Base-by-base conservation (phyloP, 345 rosid species). In the Firmiana major region DNA sequence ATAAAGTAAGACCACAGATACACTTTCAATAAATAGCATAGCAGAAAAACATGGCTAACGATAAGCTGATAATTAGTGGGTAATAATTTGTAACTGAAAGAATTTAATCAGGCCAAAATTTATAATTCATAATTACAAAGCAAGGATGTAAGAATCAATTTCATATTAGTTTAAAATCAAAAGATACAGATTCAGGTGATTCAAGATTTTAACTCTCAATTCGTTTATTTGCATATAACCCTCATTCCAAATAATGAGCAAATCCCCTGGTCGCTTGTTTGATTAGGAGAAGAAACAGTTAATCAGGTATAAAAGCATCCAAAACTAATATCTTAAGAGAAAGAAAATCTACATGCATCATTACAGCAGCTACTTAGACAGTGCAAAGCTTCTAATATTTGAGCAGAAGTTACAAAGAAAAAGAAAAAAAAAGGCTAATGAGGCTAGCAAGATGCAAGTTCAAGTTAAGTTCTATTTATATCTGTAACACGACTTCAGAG, bases 1-100 rank as follows among this genome's bases (percentile, higher is more conserved):
- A 74, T n/a, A 55, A 68, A 3, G 36, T 43, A 26, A 78, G 66
- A 60, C 70, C 46, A 63, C 36, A 74, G 45, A 73, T 70, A 63
- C 15, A 59, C 40, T 58, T 58, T 51, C 77, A 77, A 79, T 67
- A n/a, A 80, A 49, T 59, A 34, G n/a, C 45, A 69, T 24, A 26
- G 15, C 45, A 51, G 45, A 71, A 69, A 71, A 34, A 31, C 10
- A 6, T 26, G 16, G 58, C 22, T 34, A 51, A 51, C 5, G 6
- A 28, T 70, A 48, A 46, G 34, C 58, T 48, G 74, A 59, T 59
- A 59, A 22, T 31, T 31, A 31, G 34, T 31, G 34, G 34, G 34
- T 31, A 31, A 31, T 31, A 31, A 31, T 31, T 1, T 31, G 34
- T 31, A 31, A 31, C 3, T 28, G 28, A 31, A 10, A 31, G 40